These are phyloP conservation scores for Cercospora sojina DNA, from an alignment of 2,329 filamentous ascomycete species.

Conservation along the genomic window DNA sequence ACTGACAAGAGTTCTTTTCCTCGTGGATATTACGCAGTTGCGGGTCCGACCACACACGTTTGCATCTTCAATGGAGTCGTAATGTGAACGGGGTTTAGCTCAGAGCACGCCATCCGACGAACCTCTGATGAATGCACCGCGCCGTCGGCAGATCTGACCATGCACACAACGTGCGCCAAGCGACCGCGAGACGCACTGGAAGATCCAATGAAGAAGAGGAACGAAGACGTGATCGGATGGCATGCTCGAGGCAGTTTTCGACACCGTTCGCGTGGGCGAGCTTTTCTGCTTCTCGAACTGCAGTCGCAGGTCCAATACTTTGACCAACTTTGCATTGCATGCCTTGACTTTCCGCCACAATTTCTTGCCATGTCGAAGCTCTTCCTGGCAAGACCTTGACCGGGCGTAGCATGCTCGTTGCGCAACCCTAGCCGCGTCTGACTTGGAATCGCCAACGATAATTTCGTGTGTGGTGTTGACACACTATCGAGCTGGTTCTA, in stretches of 20 bases:
- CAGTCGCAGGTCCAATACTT: neutral
- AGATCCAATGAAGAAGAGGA: conserved; percentile 3
- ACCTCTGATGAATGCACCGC: conserved; percentile 6
- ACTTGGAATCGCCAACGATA: neutral
- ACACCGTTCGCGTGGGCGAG: neutral
- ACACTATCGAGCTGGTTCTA: neutral
- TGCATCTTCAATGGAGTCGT: conserved; percentile 6
- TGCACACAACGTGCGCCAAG: conserved; percentile 18
- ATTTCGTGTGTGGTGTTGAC: neutral
- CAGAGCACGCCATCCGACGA: conserved; percentile 21
- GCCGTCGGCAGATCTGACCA: conserved; percentile 11
- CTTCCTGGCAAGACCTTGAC: neutral
- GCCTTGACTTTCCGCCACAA: neutral
- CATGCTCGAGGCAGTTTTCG: neutral
- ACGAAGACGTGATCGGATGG: conserved; percentile 7
- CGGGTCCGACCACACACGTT: conserved; percentile 10
- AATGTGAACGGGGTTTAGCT: conserved; percentile 18
- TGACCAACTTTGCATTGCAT: neutral
- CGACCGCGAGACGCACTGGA: neutral
- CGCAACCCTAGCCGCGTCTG: neutral
- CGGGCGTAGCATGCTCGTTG: neutral
- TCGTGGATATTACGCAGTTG: conserved; percentile 14
- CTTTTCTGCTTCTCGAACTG: neutral
- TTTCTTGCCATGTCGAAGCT: neutral
- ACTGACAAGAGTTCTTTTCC: neutral